These are phyloP conservation scores for Eruca vesicaria DNA, from an alignment of 441 rosid genomes.

Conservation along the genomic window DNA sequence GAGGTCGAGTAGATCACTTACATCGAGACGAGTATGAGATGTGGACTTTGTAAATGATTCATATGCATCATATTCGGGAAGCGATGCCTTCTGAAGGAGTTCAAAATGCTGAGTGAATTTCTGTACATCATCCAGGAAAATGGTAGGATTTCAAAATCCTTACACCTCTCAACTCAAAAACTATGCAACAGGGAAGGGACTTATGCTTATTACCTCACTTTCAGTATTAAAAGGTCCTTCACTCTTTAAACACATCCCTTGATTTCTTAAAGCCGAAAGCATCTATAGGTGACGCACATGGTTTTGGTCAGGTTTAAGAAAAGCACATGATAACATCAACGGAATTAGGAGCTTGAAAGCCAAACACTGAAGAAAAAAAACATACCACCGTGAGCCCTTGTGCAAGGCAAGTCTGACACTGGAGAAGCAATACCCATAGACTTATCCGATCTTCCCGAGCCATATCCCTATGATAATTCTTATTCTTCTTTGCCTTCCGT, in stretches of 20 bases:
- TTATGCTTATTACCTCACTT: slow-evolving; percentile 59
- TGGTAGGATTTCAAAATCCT: too few species aligned
- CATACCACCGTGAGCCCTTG: slow-evolving; percentile 87
- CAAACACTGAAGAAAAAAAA: not conserved
- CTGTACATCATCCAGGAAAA: slow-evolving; percentile 40
- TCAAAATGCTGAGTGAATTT: slow-evolving; percentile 91
- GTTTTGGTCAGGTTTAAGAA: not conserved
- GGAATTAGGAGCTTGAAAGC: too few species aligned
- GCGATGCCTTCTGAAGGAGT: slow-evolving; percentile 87
- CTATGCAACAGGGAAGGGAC: not conserved
- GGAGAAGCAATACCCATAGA: slow-evolving; percentile 70
- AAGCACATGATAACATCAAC: too few species aligned
- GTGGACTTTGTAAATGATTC: slow-evolving; percentile 76
- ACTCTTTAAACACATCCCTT: slow-evolving; percentile 51
- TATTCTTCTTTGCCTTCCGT: slow-evolving; percentile 75
- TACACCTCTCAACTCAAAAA: not conserved
- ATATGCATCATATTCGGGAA: slow-evolving; percentile 72
- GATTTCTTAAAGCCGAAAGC: slow-evolving; percentile 87
- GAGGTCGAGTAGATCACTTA: slow-evolving; percentile 41
- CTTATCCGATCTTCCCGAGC: slow-evolving; percentile 65
- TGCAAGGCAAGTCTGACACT: slow-evolving; percentile 78
- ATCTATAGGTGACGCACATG: slow-evolving; percentile 41
- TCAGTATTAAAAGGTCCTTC: slow-evolving; percentile 78
- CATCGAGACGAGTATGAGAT: slow-evolving; percentile 59
- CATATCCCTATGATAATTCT: slow-evolving; percentile 59